Evolutionary conservation across 805 yeast genomes (phyloP), one percentile per base, ranked within the genome.

Genomic region (Spencermartinsiella europaea): DNA sequence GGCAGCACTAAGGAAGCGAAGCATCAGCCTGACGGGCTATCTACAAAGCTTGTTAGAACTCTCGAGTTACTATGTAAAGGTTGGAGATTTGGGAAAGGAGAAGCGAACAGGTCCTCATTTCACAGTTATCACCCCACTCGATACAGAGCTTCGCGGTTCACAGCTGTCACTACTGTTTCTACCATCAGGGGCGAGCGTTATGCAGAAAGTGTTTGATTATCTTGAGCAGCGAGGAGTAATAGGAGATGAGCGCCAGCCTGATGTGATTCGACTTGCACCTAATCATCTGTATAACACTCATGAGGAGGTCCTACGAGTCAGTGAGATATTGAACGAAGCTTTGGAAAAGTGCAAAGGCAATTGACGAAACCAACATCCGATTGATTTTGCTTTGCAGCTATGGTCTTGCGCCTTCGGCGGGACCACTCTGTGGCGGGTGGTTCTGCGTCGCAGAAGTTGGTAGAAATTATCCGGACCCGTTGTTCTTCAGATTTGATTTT

Each of bases 191-290:
- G 68, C 63, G 3, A 74, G 77, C 35, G 64, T 76, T 1, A 88
- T 89, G 96, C 81, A 76, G 46, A 58, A 61, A 19, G 79, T 87
- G 2, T 74, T 76, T 48, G 54, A 59, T 1, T 68, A 70, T 49
- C 60, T 90, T 51, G 69, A 68, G 28, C 58, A 70, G 8, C 53
- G 64, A 3, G 96, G 88, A 2, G 78, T 87, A 1, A 76, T 90
- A 20, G 84, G 87, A 47, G 98, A 90, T 62, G 96, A 90, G 60
- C 74, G 98, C 61, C 74, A 87, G 60, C 97, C 97, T 1, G 80
- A 81, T 60, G 97, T 89, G n/a, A 79, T 91, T 34, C 71, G 97
- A 48, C 60, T 90, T n/a, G 91, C 95, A 0, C 96, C 98, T 5
- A 71, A 77, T 2, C 93, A 96, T 0, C 70, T 88, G 40, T 90